Conservation (phyloP, 495 filamentous ascomycete genomes). For the Cercophora scortea region DNA sequence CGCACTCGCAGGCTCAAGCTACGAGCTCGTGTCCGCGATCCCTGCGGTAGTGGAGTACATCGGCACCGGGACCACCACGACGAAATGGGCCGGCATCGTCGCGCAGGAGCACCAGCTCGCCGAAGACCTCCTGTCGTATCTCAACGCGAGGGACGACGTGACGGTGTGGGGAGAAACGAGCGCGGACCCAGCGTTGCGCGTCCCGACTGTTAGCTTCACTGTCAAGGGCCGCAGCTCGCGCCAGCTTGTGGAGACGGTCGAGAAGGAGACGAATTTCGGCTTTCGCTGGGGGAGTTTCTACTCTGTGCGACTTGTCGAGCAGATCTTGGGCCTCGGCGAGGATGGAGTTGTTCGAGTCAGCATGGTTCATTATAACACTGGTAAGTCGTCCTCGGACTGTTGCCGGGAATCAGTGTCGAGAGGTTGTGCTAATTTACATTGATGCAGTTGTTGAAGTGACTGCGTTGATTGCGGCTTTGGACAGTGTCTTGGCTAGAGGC, state of each 20-base stretch:
- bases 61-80: slow-evolving; percentile 14
- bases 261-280: slow-evolving; percentile 46
- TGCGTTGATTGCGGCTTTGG: slow-evolving; percentile 24
- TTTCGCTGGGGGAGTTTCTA: slow-evolving; percentile 66
- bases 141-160: slow-evolving; percentile 38
- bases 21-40: slow-evolving; percentile 57
- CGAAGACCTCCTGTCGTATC: slow-evolving; percentile 45
- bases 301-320: slow-evolving; percentile 49
- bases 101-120: slow-evolving; percentile 56
- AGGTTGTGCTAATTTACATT: background rate
- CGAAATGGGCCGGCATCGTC: slow-evolving; percentile 44
- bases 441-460: slow-evolving; percentile 47
- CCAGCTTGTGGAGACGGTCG: slow-evolving; percentile 55
- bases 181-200: slow-evolving; percentile 35
- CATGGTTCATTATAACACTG: slow-evolving; percentile 69
- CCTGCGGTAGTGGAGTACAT: slow-evolving; percentile 52
- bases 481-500: slow-evolving; percentile 14
- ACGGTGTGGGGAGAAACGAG: slow-evolving; percentile 50
- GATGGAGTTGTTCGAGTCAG: slow-evolving; percentile 64
- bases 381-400: slow-evolving; percentile 31
- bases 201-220: slow-evolving; percentile 60
- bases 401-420: no score
- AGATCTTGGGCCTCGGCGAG: slow-evolving; percentile 47
- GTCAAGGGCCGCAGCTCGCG: slow-evolving; percentile 48
- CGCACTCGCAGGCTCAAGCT: slow-evolving; percentile 55